Evolutionary conservation across 2,329 filamentous ascomycete species (phyloP).

Genomic region (Niveomyces coronatus): DNA sequence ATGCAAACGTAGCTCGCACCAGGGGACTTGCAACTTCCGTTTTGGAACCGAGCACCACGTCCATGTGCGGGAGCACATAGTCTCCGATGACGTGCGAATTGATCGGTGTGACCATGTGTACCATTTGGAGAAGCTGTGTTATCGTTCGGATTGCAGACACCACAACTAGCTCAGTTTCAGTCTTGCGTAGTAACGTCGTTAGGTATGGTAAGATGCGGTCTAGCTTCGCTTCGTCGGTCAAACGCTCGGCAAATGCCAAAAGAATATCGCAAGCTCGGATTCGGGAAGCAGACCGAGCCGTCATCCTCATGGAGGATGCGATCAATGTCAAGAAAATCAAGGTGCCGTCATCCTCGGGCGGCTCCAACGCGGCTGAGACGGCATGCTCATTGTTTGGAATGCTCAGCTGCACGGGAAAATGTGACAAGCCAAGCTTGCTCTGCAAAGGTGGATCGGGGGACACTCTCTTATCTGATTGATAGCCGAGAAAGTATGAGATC

Average conservation of each 20-base stretch:
- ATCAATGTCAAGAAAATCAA: constrained; percentile 85
- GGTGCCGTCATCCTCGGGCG: constrained; percentile 73
- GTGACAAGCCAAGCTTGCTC: constrained; percentile 41
- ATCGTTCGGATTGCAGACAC: constrained; percentile 78
- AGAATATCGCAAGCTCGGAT: constrained; percentile 85
- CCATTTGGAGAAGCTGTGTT: constrained; percentile 78
- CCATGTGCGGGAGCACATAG: constrained; percentile 56
- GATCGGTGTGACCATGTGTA: constrained; percentile 74
- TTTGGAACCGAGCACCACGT: constrained; percentile 38
- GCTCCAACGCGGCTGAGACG: constrained; percentile 48
- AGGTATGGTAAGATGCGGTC: constrained; percentile 89
- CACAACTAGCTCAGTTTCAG: constrained; percentile 74
- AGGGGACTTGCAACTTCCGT: constrained; percentile 47
- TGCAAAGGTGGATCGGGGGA: constrained; percentile 17
- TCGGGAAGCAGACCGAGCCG: constrained; percentile 76
- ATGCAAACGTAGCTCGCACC: constrained; percentile 84
- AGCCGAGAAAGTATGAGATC: constrained; percentile 87
- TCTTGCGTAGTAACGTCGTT: constrained; percentile 63
- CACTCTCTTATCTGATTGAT: constrained; percentile 41
- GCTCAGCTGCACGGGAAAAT: constrained; percentile 76
- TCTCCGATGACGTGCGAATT: constrained; percentile 61
- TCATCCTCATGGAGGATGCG: constrained; percentile 80
- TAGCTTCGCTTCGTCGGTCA: constrained; percentile 92
- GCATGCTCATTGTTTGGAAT: constrained; percentile 76
- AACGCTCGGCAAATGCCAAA: constrained; percentile 77